Conservation (phyloP, 495 filamentous ascomycete genomes). For the Geopyxis carbonaria region DNA sequence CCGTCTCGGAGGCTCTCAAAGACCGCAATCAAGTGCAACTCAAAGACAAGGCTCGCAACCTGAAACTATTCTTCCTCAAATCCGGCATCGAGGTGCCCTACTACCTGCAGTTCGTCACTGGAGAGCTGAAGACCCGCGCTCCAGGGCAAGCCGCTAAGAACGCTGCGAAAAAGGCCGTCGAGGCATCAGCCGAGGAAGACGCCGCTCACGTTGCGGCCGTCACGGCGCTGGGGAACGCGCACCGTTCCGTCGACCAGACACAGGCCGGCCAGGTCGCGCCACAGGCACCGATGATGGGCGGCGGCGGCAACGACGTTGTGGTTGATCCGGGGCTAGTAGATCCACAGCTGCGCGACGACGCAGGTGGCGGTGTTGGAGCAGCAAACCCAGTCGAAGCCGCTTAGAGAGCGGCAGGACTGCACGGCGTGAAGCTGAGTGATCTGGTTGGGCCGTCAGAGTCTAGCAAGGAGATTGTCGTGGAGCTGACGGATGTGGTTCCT, state of each 20-base stretch:
- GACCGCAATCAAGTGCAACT: constrained; percentile 89
- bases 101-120: constrained; percentile 79
- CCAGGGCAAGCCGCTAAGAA: constrained; percentile 66
- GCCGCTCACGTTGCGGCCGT: constrained; percentile 22
- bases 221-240: constrained; percentile 16
- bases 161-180: constrained; percentile 46
- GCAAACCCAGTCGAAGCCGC: too few species aligned
- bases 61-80: constrained; percentile 93
- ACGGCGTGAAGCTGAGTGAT: too few species aligned
- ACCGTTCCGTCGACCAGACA: constrained; percentile 3
- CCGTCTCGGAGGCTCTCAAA: constrained; percentile 68
- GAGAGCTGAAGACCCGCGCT: constrained; percentile 83
- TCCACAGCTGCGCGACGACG: constrained; percentile 7
- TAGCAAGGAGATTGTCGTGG: too few species aligned
- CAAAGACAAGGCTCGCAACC: constrained; percentile 86
- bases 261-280: neutral
- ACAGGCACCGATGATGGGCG: constrained; percentile 1
- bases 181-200: constrained; percentile 19
- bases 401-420: too few species aligned
- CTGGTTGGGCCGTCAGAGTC: too few species aligned
- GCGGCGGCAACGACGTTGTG: neutral
- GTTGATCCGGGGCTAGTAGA: constrained; percentile 14
- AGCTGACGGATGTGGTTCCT: too few species aligned
- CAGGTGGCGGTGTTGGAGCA: constrained; percentile 5
- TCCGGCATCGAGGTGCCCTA: constrained; percentile 83